Evolutionary conservation across 176 grass and related monocot species (phyloP).

Genomic region (Zea mays): DNA sequence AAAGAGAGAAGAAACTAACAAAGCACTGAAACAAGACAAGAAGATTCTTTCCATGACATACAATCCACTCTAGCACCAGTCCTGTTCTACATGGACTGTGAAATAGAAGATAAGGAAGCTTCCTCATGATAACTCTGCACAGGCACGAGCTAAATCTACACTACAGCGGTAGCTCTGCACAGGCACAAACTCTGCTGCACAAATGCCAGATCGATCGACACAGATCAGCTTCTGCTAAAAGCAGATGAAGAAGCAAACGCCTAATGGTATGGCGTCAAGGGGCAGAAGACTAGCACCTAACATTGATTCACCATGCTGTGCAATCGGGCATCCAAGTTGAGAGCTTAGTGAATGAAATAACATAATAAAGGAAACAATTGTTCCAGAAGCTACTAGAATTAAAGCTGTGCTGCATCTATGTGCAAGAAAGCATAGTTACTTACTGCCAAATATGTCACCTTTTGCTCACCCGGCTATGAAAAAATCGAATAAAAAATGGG

Average conservation of each 20-base stretch:
- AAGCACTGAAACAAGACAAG: conserved; percentile 12
- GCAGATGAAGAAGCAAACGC: neutral
- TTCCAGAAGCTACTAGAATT: conserved; percentile 1
- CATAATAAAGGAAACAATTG: neutral
- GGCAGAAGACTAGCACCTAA: neutral
- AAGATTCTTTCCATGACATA: neutral
- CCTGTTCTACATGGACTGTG: conserved; percentile 11
- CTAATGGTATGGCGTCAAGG: neutral
- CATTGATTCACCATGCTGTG: neutral
- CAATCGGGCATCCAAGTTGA: neutral
- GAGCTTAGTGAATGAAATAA: neutral
- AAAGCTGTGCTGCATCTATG: neutral
- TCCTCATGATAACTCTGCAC: conserved; percentile 13
- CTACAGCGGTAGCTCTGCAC: neutral
- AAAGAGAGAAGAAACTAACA: conserved; percentile 25
- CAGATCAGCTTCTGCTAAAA: neutral
- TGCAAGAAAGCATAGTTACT: neutral
- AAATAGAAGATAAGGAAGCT: conserved; percentile 19
- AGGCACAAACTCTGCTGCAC: neutral
- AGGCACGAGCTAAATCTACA: conserved; percentile 26
- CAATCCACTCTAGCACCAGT: conserved; percentile 22
- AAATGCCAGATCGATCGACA: neutral
- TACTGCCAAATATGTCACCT: neutral
- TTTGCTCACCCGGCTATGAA: neutral
- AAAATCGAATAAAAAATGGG: neutral